Conservation (phyloP, 352 stramenopile species). For the Plasmopara viticola region DNA sequence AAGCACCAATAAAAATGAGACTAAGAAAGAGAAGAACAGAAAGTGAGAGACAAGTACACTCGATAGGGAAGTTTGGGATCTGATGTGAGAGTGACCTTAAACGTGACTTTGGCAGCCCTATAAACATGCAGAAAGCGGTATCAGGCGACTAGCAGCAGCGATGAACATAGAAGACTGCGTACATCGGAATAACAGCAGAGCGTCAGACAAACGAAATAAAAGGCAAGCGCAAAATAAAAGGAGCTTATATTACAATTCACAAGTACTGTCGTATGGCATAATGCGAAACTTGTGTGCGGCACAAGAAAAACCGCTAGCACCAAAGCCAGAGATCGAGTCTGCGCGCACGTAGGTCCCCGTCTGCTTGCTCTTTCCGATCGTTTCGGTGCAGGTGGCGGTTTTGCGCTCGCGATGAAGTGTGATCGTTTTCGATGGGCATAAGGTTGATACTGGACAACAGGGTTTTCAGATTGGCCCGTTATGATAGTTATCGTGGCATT, state of each 20-base stretch:
- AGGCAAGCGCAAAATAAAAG: slow-evolving; percentile 4
- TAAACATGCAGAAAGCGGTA: not conserved
- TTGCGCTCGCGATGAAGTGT: slow-evolving; percentile 14
- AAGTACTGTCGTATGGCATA: slow-evolving; percentile 7
- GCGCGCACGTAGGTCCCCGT: no score
- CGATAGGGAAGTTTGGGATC: slow-evolving; percentile 82
- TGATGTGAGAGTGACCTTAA: slow-evolving; percentile 85
- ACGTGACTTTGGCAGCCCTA: slow-evolving; percentile 74
- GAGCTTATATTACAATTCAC: not conserved
- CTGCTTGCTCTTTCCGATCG: slow-evolving; percentile 14
- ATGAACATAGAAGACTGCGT: slow-evolving; percentile 5
- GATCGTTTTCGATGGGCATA: slow-evolving; percentile 12
- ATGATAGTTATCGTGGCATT: no score
- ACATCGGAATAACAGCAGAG: slow-evolving; percentile 5
- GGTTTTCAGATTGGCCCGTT: not conserved
- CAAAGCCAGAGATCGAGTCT: no score
- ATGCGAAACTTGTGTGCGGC: not conserved
- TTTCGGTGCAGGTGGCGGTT: slow-evolving; percentile 15
- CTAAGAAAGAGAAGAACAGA: not conserved
- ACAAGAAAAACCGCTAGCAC: no score
- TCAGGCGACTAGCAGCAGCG: slow-evolving; percentile 2
- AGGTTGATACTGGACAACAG: not conserved
- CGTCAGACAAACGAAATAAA: not conserved
- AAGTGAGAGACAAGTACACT: slow-evolving; percentile 32
- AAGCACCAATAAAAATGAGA: not conserved